These are phyloP conservation scores for Xylaria sp. DNA, from an alignment of 2,329 filamentous ascomycete species.

Conservation along the genomic window DNA sequence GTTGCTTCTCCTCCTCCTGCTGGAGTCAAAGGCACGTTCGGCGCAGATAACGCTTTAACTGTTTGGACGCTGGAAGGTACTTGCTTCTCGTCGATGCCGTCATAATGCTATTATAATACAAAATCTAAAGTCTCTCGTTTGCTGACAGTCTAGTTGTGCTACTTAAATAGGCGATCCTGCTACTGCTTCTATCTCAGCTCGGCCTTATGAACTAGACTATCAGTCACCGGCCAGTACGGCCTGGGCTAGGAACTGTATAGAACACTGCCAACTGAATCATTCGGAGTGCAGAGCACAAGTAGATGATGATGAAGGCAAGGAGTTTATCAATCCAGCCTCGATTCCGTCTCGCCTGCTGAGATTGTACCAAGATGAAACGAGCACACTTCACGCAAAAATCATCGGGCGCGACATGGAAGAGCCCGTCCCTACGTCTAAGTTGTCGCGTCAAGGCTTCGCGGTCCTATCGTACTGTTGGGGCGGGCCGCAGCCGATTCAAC, in stretches of 20 bases:
- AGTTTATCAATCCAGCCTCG: neutral
- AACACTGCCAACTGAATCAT: neutral
- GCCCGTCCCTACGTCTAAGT: neutral
- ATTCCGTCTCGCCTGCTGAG: conserved; percentile 11
- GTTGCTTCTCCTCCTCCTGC: neutral
- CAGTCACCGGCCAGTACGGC: neutral
- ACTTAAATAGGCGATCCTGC: conserved; percentile 4
- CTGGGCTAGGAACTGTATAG: neutral
- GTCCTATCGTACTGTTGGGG: conserved; percentile 14
- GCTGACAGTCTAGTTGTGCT: neutral
- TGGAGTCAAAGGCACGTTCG: neutral
- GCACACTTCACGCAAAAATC: neutral
- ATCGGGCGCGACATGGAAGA: conserved; percentile 3
- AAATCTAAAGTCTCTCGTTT: neutral
- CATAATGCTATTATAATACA: neutral
- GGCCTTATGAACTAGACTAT: conserved; percentile 7
- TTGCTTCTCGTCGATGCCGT: neutral
- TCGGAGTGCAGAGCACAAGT: neutral
- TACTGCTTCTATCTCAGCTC: neutral
- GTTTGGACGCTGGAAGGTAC: conserved; percentile 12
- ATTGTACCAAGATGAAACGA: neutral
- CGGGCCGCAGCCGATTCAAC: conserved; percentile 24
- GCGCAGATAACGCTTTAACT: neutral
- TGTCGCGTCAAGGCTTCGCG: conserved; percentile 7
- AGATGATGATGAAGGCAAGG: neutral